phyloP scores from a whole-genome alignment of 139 green algal genomes.

The Chlorella vulgaris region DNA sequence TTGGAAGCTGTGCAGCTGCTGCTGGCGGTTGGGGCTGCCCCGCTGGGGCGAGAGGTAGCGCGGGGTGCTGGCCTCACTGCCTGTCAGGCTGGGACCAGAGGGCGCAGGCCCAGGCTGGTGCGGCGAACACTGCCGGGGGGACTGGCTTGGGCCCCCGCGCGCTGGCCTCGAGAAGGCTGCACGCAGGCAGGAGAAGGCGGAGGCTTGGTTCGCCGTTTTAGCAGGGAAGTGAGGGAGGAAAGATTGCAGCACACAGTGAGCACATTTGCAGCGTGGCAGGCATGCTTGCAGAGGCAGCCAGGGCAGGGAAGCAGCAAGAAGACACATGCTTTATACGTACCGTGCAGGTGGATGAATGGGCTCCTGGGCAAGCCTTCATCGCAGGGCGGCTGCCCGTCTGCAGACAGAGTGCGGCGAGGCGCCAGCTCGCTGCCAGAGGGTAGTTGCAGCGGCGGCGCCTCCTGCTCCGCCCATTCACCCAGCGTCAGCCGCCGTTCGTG shows the following conservation, averaged over 20 bases:
- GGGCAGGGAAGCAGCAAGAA: background rate
- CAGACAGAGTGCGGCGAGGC: background rate
- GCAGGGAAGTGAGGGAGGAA: background rate
- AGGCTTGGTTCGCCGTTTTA: too few relatives aligned
- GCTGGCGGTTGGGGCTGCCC: background rate
- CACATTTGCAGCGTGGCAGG: too few relatives aligned
- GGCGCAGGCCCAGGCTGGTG: too few relatives aligned
- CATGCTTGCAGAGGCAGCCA: background rate
- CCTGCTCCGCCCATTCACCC: background rate
- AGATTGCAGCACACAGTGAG: too few relatives aligned
- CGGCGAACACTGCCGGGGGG: background rate
- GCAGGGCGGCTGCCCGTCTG: too few relatives aligned
- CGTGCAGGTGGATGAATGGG: slow-evolving; percentile 15
- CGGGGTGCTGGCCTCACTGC: slow-evolving; percentile 21
- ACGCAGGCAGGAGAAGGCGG: background rate
- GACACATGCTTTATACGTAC: background rate
- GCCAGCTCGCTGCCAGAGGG: background rate
- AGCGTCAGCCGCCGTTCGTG: slow-evolving; percentile 8
- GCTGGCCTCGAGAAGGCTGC: slow-evolving; percentile 8
- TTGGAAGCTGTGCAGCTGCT: slow-evolving; percentile 4
- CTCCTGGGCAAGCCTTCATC: background rate
- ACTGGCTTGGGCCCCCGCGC: too few relatives aligned
- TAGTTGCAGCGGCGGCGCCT: background rate
- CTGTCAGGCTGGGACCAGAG: background rate
- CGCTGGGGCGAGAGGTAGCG: background rate